Evolutionary conservation across 257 asterid species (phyloP).

Genomic region (Solanum arcanum): DNA sequence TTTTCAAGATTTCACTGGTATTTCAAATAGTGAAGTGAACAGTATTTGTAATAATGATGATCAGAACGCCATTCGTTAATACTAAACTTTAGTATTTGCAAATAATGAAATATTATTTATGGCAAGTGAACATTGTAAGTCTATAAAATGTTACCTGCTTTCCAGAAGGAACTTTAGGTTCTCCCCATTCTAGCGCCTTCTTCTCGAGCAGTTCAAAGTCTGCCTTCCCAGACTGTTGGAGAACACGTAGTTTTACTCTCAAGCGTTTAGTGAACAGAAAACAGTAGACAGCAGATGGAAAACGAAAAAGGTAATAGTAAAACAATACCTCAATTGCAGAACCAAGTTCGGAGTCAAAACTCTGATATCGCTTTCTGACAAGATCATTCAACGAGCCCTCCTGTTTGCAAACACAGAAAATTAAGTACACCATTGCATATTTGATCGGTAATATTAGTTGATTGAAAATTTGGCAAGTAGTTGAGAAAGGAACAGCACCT

Average conservation of each 20-base stretch:
- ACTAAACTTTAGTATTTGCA: neutral
- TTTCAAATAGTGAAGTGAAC: neutral
- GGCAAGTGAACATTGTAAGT: neutral
- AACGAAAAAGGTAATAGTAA: neutral
- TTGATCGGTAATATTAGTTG: neutral
- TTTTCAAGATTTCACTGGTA: neutral
- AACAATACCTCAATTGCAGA: slow-evolving; percentile 62
- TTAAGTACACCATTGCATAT: neutral
- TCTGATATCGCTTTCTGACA: slow-evolving; percentile 72
- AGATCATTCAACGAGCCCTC: slow-evolving; percentile 64
- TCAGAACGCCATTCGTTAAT: neutral
- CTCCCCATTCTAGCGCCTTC: slow-evolving; percentile 84
- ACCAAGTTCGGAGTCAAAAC: slow-evolving; percentile 80
- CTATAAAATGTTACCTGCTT: slow-evolving; percentile 35
- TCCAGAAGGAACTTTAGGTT: slow-evolving; percentile 74
- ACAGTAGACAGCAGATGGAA: neutral
- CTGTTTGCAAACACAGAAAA: slow-evolving; percentile 18
- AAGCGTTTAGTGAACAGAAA: neutral
- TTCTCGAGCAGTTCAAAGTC: slow-evolving; percentile 78
- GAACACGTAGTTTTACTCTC: neutral
- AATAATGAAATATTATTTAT: neutral
- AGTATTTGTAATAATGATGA: neutral
- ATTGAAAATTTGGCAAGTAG: neutral
- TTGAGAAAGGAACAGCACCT: slow-evolving; percentile 27
- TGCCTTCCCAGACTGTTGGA: slow-evolving; percentile 77